phyloP scores from a whole-genome alignment of 2,329 filamentous ascomycete species.

The Pseudogymnoascus sp. region DNA sequence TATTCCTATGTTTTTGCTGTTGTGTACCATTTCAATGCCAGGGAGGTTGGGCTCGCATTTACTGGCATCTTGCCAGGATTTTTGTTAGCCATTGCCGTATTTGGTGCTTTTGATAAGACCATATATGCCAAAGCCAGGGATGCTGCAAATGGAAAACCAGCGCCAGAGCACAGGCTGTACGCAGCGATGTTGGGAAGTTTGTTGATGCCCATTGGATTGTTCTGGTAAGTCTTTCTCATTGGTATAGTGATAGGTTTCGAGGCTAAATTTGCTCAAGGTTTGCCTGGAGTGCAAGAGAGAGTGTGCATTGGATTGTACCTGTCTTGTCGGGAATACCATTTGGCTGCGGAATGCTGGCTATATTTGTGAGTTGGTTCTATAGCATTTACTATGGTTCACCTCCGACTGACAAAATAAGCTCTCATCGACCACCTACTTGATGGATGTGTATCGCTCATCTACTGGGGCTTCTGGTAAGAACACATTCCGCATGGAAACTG shows the following conservation, averaged over 20 bases:
- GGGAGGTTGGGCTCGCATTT: slow-evolving; percentile 22
- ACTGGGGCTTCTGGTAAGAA: slow-evolving; percentile 18
- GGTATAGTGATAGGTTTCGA: slow-evolving; percentile 21
- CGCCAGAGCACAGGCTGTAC: slow-evolving; percentile 50
- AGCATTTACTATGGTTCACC: background rate
- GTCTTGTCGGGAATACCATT: slow-evolving; percentile 33
- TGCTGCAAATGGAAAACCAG: slow-evolving; percentile 24
- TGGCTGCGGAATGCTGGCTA: slow-evolving; percentile 48
- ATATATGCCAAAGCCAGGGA: slow-evolving; percentile 35
- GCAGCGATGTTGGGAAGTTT: slow-evolving; percentile 43
- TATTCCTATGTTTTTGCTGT: slow-evolving; percentile 42
- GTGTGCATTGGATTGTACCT: slow-evolving; percentile 26
- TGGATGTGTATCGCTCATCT: slow-evolving; percentile 22
- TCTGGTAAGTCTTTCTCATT: slow-evolving; percentile 24
- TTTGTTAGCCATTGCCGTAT: slow-evolving; percentile 27
- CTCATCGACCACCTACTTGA: slow-evolving; percentile 22
- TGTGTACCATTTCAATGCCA: slow-evolving; percentile 38
- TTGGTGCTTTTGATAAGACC: slow-evolving; percentile 43
- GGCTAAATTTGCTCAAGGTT: slow-evolving; percentile 43
- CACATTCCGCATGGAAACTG: background rate
- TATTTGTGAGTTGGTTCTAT: slow-evolving; percentile 40
- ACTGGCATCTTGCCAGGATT: slow-evolving; percentile 22
- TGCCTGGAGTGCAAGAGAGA: slow-evolving; percentile 20
- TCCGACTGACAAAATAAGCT: slow-evolving; percentile 15
- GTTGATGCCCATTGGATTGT: slow-evolving; percentile 23